Percentiles rank a stretch among this genome's conserved stretches.
phyloP scores from a whole-genome alignment of 192 early-diverging fungal genomes.

The Spinellus fusiger region DNA sequence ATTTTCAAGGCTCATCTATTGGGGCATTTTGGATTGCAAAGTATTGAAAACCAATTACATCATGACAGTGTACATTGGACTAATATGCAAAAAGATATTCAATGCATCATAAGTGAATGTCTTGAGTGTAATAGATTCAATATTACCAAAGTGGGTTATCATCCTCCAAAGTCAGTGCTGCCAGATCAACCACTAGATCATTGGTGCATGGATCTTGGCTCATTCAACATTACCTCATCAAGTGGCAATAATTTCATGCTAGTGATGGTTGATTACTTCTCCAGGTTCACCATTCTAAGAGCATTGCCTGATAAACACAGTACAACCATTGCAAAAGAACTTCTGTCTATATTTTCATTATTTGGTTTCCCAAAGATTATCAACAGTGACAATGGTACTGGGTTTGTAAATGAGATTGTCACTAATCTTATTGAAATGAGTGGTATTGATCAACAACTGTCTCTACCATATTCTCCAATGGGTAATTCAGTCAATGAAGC shows the following conservation, averaged over 20 bases:
- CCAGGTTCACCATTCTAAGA: too few species aligned
- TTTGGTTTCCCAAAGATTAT: conserved; percentile 3
- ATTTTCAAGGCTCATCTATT: too few species aligned
- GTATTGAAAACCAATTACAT: too few species aligned
- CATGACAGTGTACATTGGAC: too few species aligned
- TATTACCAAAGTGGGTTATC: too few species aligned
- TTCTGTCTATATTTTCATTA: neutral
- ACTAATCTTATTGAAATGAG: neutral
- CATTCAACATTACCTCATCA: neutral
- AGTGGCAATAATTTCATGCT: conserved; percentile 2
- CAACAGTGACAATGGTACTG: neutral
- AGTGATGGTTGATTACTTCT: conserved; percentile 1
- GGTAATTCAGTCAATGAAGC: conserved; percentile 3
- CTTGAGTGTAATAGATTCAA: too few species aligned
- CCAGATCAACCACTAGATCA: too few species aligned
- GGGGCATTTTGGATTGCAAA: too few species aligned
- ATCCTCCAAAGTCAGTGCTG: too few species aligned
- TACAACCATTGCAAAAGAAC: neutral
- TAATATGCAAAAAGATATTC: too few species aligned
- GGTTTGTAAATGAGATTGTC: too few species aligned
- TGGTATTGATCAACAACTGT: neutral
- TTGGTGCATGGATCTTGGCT: neutral
- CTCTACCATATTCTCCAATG: conserved; percentile 1
- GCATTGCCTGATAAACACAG: neutral
- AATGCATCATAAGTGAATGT: too few species aligned